Evolutionary conservation across 768 basidiomycete genomes (phyloP).

Genomic region (Pleurotus salmoneostramineus): DNA sequence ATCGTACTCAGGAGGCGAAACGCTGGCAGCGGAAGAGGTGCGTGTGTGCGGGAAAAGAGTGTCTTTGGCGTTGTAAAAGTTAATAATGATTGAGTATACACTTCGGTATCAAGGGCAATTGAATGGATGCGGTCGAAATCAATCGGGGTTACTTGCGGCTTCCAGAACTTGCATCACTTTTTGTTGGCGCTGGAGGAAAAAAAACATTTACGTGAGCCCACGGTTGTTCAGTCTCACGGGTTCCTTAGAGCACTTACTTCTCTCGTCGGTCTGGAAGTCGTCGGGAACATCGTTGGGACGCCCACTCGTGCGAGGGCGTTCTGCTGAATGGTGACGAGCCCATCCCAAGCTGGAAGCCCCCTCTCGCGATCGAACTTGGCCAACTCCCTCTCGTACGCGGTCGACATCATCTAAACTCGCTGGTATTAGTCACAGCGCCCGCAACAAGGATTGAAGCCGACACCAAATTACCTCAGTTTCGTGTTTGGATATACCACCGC

Average conservation of each 20-base stretch:
- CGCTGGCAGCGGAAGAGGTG: no score
- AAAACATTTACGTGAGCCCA: not conserved
- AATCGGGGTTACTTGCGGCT: slow-evolving; percentile 23
- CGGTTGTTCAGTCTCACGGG: not conserved
- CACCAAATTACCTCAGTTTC: slow-evolving; percentile 43
- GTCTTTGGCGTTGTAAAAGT: no score
- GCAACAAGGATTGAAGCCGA: not conserved
- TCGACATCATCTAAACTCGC: slow-evolving; percentile 54
- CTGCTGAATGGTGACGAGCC: slow-evolving; percentile 70
- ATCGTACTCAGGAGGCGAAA: no score
- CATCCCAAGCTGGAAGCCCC: slow-evolving; percentile 73
- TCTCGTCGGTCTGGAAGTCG: slow-evolving; percentile 41
- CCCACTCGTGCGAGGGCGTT: slow-evolving; percentile 49
- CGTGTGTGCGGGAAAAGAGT: no score
- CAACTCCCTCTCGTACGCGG: slow-evolving; percentile 62
- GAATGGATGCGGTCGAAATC: no score
- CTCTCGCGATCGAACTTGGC: slow-evolving; percentile 66
- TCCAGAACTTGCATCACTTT: slow-evolving; percentile 67
- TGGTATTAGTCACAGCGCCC: not conserved
- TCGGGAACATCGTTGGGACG: slow-evolving; percentile 72
- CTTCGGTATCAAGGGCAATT: no score
- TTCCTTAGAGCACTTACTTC: slow-evolving; percentile 41
- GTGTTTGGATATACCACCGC: slow-evolving; percentile 59
- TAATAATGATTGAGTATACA: no score
- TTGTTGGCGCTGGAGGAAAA: slow-evolving; percentile 53